Evolutionary conservation across 768 basidiomycete species (phyloP), one percentile per base, ranked within the genome.

Genomic region (Pholiota conissans): DNA sequence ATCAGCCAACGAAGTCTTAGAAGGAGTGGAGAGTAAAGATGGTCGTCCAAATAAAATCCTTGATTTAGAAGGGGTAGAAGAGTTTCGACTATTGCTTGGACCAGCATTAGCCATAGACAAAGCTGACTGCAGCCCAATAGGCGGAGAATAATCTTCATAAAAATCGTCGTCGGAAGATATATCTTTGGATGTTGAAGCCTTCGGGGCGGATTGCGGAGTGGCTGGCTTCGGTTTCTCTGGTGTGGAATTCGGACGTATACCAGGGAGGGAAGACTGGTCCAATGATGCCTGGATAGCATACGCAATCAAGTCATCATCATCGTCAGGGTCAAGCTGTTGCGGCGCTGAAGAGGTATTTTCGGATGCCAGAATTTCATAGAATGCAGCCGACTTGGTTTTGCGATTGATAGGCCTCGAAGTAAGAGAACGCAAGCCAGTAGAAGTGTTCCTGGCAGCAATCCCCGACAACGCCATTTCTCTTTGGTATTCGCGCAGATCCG

Each of bases 41-140:
- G 73, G 69, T 47, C 60, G 61, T 10, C 73, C 72, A 57, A 74
- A 76, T 11, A 67, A 34, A n/a, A 67, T 63, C 13, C 32, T 34
- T 24, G 39, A 18, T 47, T 59, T 59, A 7, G 61, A 32, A n/a
- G 60, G 60, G 16, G 63, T 63, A 14, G 62, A 56, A 7, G 61
- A 60, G 1, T 61, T 42, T 9, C 68, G 70, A 24, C 71, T 49
- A 18, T 18, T 40, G n/a, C 28, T 69, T 13, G 77, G 75, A 5
- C 78, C 78, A 7, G 86, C 79, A 52, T 85, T 85, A 16, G 83
- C 90, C 40, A 91, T 84, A 9, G 87, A 79, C 27, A 91, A 69
- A 1, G 81, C 85, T 1, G 87, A 87, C 63, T 86, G 85, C n/a
- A 90, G 71, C 18, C 85, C 78, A 20, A 78, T 85, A 2, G 80